These are phyloP conservation scores for Serendipita sp. DNA, from an alignment of 768 basidiomycete species.

Conservation along the genomic window DNA sequence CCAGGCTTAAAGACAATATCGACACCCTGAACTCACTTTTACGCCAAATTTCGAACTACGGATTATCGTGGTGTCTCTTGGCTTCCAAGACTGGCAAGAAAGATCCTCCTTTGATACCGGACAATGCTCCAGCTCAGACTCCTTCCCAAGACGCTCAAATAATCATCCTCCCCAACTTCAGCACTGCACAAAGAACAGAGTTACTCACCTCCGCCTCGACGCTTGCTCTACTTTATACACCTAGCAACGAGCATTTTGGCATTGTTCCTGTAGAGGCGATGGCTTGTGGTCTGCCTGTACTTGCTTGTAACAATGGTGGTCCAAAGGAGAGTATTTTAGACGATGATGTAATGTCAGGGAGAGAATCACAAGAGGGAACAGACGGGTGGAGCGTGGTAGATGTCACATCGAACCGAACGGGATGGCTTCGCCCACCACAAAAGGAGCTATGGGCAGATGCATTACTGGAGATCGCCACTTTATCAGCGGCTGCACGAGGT, in stretches of 20 bases:
- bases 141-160: conserved; percentile 37
- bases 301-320: conserved; percentile 77
- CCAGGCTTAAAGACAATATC: conserved; percentile 72
- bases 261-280: conserved; percentile 94
- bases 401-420: conserved; percentile 34
- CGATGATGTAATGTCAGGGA: conserved; percentile 15
- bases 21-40: conserved; percentile 46
- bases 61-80: conserved; percentile 32
- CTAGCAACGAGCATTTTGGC: conserved; percentile 90
- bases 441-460: conserved; percentile 54
- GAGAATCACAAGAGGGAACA: neutral
- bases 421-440: conserved; percentile 55
- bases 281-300: conserved; percentile 76
- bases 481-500: conserved; percentile 19
- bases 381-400: neutral
- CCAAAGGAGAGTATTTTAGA: conserved; percentile 77
- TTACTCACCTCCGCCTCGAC: conserved; percentile 55
- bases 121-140: neutral
- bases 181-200: conserved; percentile 64
- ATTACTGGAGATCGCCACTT: conserved; percentile 35
- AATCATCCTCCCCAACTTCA: conserved; percentile 85
- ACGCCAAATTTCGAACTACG: conserved; percentile 34
- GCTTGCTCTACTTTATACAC: conserved; percentile 76
- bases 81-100: conserved; percentile 15
- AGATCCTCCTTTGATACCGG: conserved; percentile 11